phyloP scores from a whole-genome alignment of 176 grass and related monocot genomes.

The Musa acuminata region DNA sequence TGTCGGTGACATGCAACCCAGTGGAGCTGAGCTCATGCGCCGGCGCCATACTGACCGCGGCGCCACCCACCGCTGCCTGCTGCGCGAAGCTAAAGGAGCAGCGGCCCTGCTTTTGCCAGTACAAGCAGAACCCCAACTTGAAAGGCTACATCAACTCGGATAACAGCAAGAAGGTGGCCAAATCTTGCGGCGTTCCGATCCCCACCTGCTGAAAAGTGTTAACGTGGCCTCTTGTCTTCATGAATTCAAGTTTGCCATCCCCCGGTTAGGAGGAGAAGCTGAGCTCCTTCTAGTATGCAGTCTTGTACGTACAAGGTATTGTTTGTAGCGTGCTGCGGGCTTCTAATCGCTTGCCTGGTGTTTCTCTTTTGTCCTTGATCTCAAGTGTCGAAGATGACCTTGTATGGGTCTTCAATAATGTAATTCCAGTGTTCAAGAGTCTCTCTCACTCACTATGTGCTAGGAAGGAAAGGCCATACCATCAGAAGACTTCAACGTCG shows the following conservation, averaged over 20 bases:
- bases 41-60: slow-evolving; percentile 46
- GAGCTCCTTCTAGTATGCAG: no score
- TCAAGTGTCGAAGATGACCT: no score
- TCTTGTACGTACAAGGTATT: no score
- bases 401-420: no score
- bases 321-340: no score
- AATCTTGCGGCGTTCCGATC: slow-evolving; percentile 31
- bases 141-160: slow-evolving; percentile 77
- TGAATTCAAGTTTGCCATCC: neutral
- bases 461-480: no score
- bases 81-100: slow-evolving; percentile 70
- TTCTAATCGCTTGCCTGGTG: no score
- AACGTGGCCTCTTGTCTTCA: neutral
- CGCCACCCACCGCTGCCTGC: slow-evolving; percentile 43
- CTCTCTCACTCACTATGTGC: no score
- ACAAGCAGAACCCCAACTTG: slow-evolving; percentile 61
- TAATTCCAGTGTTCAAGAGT: no score
- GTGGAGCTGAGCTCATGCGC: slow-evolving; percentile 63
- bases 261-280: no score
- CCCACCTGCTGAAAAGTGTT: neutral
- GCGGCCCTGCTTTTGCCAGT: slow-evolving; percentile 72
- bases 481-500: no score
- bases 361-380: no score
- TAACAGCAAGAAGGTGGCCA: slow-evolving; percentile 76
- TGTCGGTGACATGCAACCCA: slow-evolving; percentile 46